Conservation (phyloP, 768 basidiomycete genomes). For the Lentinula boryana region DNA sequence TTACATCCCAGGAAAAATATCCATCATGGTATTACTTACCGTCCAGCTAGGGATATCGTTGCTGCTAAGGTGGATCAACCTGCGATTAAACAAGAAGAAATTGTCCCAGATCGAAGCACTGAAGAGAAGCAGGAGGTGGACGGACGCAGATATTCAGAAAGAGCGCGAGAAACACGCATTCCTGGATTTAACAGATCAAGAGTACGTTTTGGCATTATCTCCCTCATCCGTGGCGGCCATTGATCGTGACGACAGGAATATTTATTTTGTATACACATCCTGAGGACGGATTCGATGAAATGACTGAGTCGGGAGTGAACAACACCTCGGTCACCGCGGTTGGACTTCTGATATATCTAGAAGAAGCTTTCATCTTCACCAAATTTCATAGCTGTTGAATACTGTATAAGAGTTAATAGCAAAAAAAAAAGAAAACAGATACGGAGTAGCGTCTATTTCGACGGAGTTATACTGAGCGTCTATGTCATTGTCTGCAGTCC, state of each 20-base stretch:
- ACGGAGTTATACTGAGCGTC: too few relatives aligned
- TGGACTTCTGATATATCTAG: too few relatives aligned
- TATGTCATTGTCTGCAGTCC: too few relatives aligned
- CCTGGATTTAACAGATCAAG: slow-evolving; percentile 56
- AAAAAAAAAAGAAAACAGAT: too few relatives aligned
- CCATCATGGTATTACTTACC: slow-evolving; percentile 54
- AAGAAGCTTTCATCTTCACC: too few relatives aligned
- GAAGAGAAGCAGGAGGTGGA: slow-evolving; percentile 47
- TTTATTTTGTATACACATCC: slow-evolving; percentile 53
- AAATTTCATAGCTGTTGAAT: too few relatives aligned
- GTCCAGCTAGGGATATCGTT: slow-evolving; percentile 44
- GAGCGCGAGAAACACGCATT: slow-evolving; percentile 60
- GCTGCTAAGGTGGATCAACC: slow-evolving; percentile 48
- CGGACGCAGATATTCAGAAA: slow-evolving; percentile 47
- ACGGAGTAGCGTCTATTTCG: too few relatives aligned
- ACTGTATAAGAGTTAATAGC: too few relatives aligned
- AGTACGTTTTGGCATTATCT: slow-evolving; percentile 31
- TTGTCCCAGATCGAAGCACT: slow-evolving; percentile 31
- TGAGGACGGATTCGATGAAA: slow-evolving; percentile 13
- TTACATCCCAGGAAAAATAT: slow-evolving; percentile 63
- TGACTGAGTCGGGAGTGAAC: too few relatives aligned
- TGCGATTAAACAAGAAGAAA: slow-evolving; percentile 47
- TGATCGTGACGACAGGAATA: slow-evolving; percentile 34
- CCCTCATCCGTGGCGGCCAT: background rate
- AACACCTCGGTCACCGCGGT: too few relatives aligned